These are phyloP conservation scores for Aspergillus sp. DNA, from an alignment of 2,329 filamentous ascomycete species.

Conservation along the genomic window DNA sequence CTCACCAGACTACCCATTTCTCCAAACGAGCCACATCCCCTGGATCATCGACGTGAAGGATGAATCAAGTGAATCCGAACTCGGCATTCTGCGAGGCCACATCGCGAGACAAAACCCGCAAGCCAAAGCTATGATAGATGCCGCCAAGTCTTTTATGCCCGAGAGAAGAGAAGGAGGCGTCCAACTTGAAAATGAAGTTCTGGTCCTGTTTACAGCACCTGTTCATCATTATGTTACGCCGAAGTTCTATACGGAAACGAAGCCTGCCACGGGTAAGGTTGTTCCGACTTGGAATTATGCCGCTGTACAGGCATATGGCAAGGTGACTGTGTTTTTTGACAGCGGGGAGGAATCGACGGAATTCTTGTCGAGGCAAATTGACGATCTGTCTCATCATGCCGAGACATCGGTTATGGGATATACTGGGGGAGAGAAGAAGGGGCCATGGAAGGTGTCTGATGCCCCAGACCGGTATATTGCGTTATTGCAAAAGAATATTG, in stretches of 20 bases:
- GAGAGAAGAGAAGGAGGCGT: no score
- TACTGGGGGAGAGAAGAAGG: constrained; percentile 29
- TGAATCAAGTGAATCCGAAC: constrained; percentile 35
- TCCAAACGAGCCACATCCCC: constrained; percentile 55
- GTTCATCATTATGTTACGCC: constrained; percentile 63
- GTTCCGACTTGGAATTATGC: constrained; percentile 69
- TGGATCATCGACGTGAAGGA: constrained; percentile 46
- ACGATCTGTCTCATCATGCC: constrained; percentile 9
- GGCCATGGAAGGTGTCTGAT: constrained; percentile 53
- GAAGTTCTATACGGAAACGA: constrained; percentile 63
- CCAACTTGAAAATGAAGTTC: constrained; percentile 51
- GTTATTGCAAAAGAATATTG: constrained; percentile 54
- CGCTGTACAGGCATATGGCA: constrained; percentile 60
- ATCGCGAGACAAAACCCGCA: constrained; percentile 58
- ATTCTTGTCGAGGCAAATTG: constrained; percentile 38
- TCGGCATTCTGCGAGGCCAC: constrained; percentile 50
- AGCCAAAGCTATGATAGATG: constrained; percentile 51
- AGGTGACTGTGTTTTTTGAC: constrained; percentile 51
- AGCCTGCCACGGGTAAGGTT: constrained; percentile 60
- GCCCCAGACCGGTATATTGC: constrained; percentile 56
- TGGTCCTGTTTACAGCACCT: constrained; percentile 58
- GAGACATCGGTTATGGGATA: constrained; percentile 58
- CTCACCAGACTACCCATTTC: constrained; percentile 40
- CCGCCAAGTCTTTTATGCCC: no score
- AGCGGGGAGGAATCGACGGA: constrained; percentile 40